These are phyloP conservation scores for Pelargonium citronellum DNA, from an alignment of 441 rosid genomes.

Conservation along the genomic window DNA sequence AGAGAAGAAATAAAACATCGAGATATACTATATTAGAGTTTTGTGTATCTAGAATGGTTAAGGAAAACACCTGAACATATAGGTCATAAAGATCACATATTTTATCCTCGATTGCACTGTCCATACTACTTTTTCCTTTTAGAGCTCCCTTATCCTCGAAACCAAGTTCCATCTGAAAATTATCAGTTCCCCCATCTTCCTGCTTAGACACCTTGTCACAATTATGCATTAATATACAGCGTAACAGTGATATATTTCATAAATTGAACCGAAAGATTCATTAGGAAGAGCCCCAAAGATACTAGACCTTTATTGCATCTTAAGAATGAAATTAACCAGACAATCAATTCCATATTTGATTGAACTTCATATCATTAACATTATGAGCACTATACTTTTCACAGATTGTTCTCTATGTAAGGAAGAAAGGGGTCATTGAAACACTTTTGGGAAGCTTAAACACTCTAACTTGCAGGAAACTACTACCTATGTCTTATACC, in stretches of 20 bases:
- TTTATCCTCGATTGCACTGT: conserved; percentile 33
- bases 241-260: conserved; percentile 10
- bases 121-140: conserved; percentile 23
- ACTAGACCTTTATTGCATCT: neutral
- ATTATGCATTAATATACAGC: conserved; percentile 16
- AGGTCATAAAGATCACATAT: conserved; percentile 42
- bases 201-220: conserved; percentile 20
- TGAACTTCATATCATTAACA: conserved; percentile 11
- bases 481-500: neutral
- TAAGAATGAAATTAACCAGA: neutral
- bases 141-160: conserved; percentile 19
- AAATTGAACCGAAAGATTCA: conserved; percentile 3
- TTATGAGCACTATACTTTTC: neutral
- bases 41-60: conserved; percentile 12
- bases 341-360: neutral
- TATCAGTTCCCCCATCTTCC: conserved; percentile 21
- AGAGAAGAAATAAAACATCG: neutral
- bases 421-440: conserved; percentile 3
- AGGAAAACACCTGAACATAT: conserved; percentile 29
- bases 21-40: neutral
- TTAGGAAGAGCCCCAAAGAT: neutral
- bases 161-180: conserved; percentile 21
- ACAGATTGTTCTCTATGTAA: conserved; percentile 3
- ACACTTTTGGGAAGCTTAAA: conserved; percentile 1
- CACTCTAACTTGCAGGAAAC: neutral